These are phyloP conservation scores for Fusarium chuoi DNA, from an alignment of 2,329 filamentous ascomycete genomes.

Conservation along the genomic window DNA sequence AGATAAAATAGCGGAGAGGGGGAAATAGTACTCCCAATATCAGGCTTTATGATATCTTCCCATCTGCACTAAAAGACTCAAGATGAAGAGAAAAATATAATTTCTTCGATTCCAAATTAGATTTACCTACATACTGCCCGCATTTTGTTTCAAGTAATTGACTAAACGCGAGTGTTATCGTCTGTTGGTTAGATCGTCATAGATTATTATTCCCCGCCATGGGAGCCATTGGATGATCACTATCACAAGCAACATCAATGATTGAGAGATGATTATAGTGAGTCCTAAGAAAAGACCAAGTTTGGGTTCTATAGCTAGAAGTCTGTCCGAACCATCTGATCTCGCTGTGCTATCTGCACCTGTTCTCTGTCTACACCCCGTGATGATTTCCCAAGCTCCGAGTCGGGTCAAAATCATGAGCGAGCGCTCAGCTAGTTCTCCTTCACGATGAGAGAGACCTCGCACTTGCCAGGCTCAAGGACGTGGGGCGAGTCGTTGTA, in stretches of 20 bases:
- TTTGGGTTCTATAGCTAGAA: not conserved
- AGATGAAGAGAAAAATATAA: not conserved
- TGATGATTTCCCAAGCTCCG: not conserved
- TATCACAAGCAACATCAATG: not conserved
- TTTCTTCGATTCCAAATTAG: too few species aligned
- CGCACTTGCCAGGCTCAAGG: slow-evolving; percentile 11
- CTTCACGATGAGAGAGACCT: slow-evolving; percentile 30
- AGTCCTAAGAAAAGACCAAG: not conserved
- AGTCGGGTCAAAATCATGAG: not conserved
- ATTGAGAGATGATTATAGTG: not conserved
- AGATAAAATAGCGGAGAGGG: slow-evolving; percentile 7
- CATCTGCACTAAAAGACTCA: not conserved
- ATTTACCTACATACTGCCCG: not conserved
- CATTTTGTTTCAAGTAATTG: not conserved
- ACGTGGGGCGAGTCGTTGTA: slow-evolving; percentile 29
- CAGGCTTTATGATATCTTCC: not conserved
- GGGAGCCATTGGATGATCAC: not conserved
- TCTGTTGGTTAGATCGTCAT: slow-evolving; percentile 3
- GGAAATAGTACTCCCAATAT: not conserved
- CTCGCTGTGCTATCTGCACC: not conserved
- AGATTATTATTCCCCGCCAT: slow-evolving; percentile 6
- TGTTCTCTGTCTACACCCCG: not conserved
- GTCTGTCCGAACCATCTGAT: not conserved
- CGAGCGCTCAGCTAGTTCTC: slow-evolving; percentile 3
- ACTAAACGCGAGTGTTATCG: not conserved